Percentiles rank a stretch among this genome's conserved stretches.
phyloP scores from a whole-genome alignment of 2,329 filamentous ascomycete genomes.

The Cadophora luteo-olivacea region DNA sequence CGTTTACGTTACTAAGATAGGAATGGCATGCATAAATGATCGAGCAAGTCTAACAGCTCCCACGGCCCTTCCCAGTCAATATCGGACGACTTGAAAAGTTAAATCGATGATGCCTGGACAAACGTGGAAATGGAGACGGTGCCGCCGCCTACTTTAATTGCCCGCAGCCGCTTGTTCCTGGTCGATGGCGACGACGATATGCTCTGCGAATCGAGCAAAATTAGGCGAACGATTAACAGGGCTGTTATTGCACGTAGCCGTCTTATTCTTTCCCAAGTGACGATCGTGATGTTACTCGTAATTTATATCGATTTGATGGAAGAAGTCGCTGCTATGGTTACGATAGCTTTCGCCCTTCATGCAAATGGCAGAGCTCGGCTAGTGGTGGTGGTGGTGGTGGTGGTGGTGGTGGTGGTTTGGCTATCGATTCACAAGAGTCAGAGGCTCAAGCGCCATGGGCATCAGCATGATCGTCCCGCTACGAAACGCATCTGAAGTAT shows the following conservation, averaged over 20 bases:
- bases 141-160: constrained; percentile 22
- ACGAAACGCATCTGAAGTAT: constrained; percentile 22
- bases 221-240: constrained; percentile 35
- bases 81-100: constrained; percentile 21
- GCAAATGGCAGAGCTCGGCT: background rate
- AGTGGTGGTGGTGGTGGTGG: background rate
- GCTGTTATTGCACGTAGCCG: constrained; percentile 24
- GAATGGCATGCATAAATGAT: constrained; percentile 40
- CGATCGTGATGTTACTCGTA: constrained; percentile 26
- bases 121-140: constrained; percentile 36
- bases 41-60: constrained; percentile 24
- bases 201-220: constrained; percentile 15
- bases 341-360: background rate
- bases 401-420: background rate
- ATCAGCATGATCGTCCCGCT: constrained; percentile 19
- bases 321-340: background rate
- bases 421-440: constrained; percentile 2
- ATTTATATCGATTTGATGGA: background rate
- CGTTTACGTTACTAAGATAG: constrained; percentile 23
- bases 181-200: constrained; percentile 5
- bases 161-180: constrained; percentile 15
- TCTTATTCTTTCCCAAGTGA: constrained; percentile 32
- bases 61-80: constrained; percentile 28
- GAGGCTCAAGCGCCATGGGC: constrained; percentile 22
- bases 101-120: constrained; percentile 25